A percentile compares a stretch with the other conserved stretches of the same genome.
These are phyloP conservation scores for Dipteronia dyeriana DNA, from an alignment of 345 rosid species.

Conservation along the genomic window DNA sequence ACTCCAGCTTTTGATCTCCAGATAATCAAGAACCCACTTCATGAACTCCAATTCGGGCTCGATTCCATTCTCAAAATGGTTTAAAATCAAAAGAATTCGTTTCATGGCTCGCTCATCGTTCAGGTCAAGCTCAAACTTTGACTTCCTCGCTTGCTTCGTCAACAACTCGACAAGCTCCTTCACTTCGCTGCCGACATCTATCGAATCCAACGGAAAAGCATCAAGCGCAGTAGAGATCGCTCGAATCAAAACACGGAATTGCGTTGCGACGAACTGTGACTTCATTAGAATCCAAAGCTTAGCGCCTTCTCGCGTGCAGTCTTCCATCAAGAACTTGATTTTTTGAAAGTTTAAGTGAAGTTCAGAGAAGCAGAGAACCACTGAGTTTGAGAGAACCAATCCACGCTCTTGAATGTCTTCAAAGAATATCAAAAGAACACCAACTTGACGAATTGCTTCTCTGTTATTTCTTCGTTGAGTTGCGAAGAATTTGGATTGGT, in stretches of 20 bases:
- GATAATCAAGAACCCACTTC: constrained; percentile 49
- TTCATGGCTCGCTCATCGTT: constrained; percentile 47
- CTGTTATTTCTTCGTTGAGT: constrained; percentile 53
- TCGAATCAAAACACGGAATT: constrained; percentile 48
- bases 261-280: constrained; percentile 47
- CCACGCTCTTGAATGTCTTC: constrained; percentile 53
- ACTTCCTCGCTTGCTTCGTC: constrained; percentile 57
- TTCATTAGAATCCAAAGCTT: constrained; percentile 57
- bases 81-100: constrained; percentile 38
- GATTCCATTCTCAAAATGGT: constrained; percentile 51
- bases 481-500: constrained; percentile 43
- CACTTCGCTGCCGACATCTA: constrained; percentile 58
- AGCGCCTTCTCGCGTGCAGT: constrained; percentile 68
- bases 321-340: constrained; percentile 65
- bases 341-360: constrained; percentile 73
- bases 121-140: constrained; percentile 41
- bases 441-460: constrained; percentile 52
- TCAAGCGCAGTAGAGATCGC: constrained; percentile 60
- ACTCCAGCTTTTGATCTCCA: constrained; percentile 61
- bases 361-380: constrained; percentile 57
- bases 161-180: constrained; percentile 71
- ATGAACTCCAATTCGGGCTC: constrained; percentile 46
- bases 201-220: constrained; percentile 46
- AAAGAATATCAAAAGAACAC: constrained; percentile 54
- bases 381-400: constrained; percentile 29